Base-by-base conservation (phyloP, 257 asterid species). In the Schizonepeta tenuifolia region DNA sequence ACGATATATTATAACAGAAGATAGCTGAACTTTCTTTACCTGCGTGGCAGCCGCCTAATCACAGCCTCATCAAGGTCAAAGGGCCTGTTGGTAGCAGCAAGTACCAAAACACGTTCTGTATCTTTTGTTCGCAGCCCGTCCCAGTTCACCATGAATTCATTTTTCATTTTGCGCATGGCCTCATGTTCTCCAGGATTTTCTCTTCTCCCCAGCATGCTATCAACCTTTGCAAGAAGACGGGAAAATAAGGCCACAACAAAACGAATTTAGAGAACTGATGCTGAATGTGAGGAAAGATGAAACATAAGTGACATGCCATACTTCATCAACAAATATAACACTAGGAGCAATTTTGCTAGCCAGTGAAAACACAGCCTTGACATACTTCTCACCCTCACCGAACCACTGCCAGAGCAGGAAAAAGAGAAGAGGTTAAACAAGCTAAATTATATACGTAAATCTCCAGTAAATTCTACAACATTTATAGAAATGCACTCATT, bases 81-180 rank as follows among this genome's bases (percentile, higher is more conserved):
- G 60, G 99, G 97, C 83, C 99, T 86, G 77, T 94, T 94, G 31
- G 99, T 94, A 28, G 99, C 97, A 75, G 99, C 99, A 72, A 94
- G 97, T 40, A 94, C 97, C 66, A 94, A 71, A 51, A 94, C 96
- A 28, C 99, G 85, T 72, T 94, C 99, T 12, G 88, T 87, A 68
- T 94, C 97, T 78, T 94, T 94, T 60, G 97, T 91, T 65, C 97
- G 85, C 63, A 94, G 80, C 28, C 99, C 99, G 78, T 94, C 99
- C 99, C 99, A 94, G 70, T 91, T 89, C 77, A 91, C 87, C 98
- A 94, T 94, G 69, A 94, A 94, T 64, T 94, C 98, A 86, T 94
- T 94, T 87, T 94, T 94, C 97, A 94, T 94, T 81, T 89, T 89
- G 78, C 97, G 96, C 96, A 91, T 94, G 51, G 96, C 95, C 79